Evolutionary conservation across 164 flowering plant species (phyloP), one percentile per base, ranked within the genome.

Genomic region (Kalanchoe fedtschenkoi): DNA sequence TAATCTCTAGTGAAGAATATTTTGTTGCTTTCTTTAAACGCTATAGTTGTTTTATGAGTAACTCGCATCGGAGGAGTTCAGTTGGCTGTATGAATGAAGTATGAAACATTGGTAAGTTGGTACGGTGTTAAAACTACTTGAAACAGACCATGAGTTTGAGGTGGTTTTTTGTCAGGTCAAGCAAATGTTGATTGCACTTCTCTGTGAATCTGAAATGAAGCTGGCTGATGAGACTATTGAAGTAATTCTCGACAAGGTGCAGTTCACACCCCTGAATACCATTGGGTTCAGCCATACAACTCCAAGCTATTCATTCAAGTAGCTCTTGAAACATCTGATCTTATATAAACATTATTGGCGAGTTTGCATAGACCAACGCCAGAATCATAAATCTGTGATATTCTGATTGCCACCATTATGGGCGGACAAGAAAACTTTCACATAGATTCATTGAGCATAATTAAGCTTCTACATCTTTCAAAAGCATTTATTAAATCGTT

Each of bases 121-220:
- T n/a, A n/a, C n/a, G n/a, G n/a, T n/a, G n/a, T n/a, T n/a, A n/a
- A 5, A 5, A 37, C 39, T 37, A 37, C 1, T 8, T 5, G 8
- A 8, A 55, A 29, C 54, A 65, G 43, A 66, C 70, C 60, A 46
- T 69, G 15, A 65, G 34, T 67, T 54, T 63, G 69, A 75, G 60
- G 75, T 16, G 34, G 66, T 51, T 62, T 71, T 72, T 79, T 85
- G 65, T 70, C 91, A 92, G 98, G 98, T 92, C 44, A 92, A 87
- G 72, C 89, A 86, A 76, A 92, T 92, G 98, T 64, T 92, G 66
- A 84, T 87, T 73, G 98, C 98, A 54, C 91, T 92, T 78, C 78
- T 92, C 29, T 77, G 85, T 62, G 98, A 92, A 72, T 84, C 96
- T 39, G 93, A 86, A 51, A 78, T 92, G 98, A 89, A 83, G 77